Conservation (phyloP, 345 rosid species). For the Hibiscus tridactylites region DNA sequence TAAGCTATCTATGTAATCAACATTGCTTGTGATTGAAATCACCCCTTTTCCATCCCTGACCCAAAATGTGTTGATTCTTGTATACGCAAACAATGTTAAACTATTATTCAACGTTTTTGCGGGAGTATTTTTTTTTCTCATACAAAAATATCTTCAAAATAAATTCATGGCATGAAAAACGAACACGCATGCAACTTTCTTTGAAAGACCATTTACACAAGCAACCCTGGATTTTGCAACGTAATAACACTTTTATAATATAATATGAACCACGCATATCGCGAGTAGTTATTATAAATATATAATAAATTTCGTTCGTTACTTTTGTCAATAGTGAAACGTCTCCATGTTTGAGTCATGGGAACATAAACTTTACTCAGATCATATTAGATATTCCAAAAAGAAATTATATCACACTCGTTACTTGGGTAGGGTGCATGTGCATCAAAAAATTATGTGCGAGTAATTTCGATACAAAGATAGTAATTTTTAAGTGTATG, state of each 20-base stretch:
- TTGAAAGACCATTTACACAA: slow-evolving; percentile 13
- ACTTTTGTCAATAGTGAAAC: neutral
- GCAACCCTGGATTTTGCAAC: neutral
- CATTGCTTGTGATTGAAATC: neutral
- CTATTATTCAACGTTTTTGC: no score
- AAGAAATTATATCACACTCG: no score
- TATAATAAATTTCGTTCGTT: neutral
- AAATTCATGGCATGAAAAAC: neutral
- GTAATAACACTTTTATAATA: neutral
- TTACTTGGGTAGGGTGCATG: no score
- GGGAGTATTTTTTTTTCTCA: no score
- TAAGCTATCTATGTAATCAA: neutral
- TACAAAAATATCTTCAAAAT: no score
- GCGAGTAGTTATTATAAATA: neutral
- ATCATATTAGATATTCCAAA: no score
- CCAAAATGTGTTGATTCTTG: no score
- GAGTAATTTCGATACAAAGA: no score
- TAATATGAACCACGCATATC: neutral
- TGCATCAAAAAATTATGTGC: no score
- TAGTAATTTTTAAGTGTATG: no score
- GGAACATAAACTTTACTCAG: neutral
- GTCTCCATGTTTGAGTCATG: neutral
- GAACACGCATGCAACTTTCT: slow-evolving; percentile 18
- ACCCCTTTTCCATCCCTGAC: no score
- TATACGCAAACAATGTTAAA: no score